A percentile compares a stretch with the other conserved stretches of the same genome.
Conservation (phyloP, 495 filamentous ascomycete species). For the Chaetomidium leptoderma region DNA sequence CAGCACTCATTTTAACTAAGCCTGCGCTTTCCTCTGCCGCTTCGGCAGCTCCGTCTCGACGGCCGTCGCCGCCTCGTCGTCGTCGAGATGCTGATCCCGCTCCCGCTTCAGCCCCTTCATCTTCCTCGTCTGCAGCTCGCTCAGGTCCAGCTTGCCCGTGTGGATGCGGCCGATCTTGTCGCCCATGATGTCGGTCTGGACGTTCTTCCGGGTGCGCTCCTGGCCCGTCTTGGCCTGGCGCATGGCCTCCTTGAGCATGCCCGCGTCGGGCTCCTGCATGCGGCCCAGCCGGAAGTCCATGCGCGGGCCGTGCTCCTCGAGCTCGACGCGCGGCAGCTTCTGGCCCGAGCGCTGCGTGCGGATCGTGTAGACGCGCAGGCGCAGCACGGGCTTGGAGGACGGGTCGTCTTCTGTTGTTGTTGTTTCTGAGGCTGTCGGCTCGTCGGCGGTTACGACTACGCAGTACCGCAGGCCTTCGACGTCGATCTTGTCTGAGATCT, state of each 20-base stretch:
- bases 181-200: slow-evolving; percentile 82
- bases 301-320: slow-evolving; percentile 92
- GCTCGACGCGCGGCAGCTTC: slow-evolving; percentile 81
- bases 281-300: slow-evolving; percentile 90
- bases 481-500: slow-evolving; percentile 69
- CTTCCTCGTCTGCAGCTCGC: slow-evolving; percentile 87
- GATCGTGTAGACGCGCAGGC: slow-evolving; percentile 80
- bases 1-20: slow-evolving; percentile 4
- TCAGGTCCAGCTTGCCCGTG: slow-evolving; percentile 83
- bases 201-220: slow-evolving; percentile 91
- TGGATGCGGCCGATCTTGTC: slow-evolving; percentile 96
- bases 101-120: slow-evolving; percentile 97
- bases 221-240: slow-evolving; percentile 70
- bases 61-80: slow-evolving; percentile 18
- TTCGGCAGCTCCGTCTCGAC: slow-evolving; percentile 18
- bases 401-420: slow-evolving; percentile 44
- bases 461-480: slow-evolving; percentile 91
- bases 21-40: slow-evolving; percentile 23
- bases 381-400: slow-evolving; percentile 61
- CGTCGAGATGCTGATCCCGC: slow-evolving; percentile 44
- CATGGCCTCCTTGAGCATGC: slow-evolving; percentile 82
- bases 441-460: slow-evolving; percentile 72
- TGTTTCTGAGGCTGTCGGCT: slow-evolving; percentile 42
- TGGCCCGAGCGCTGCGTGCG: slow-evolving; percentile 80
- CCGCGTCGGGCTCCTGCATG: slow-evolving; percentile 67